Evolutionary conservation across 371 early-diverging fungal genomes (phyloP).

Genomic region (Sporodiniella umbellata): DNA sequence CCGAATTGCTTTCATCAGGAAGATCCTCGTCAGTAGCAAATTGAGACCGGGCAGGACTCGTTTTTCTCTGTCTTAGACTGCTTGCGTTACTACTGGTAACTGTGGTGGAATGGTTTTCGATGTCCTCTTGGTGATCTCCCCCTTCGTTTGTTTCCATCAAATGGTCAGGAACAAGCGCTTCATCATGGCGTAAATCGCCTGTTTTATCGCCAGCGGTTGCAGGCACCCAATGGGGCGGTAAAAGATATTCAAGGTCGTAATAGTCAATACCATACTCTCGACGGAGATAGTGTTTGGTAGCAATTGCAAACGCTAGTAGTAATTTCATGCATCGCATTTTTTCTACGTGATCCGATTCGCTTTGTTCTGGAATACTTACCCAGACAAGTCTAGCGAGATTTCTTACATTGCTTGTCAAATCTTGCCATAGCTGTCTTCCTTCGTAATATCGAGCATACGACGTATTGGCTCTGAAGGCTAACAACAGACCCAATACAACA

Average conservation of each 20-base stretch:
- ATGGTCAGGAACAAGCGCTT: background rate
- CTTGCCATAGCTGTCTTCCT: conserved; percentile 66
- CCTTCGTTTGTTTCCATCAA: conserved; percentile 14
- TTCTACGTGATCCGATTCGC: conserved; percentile 50
- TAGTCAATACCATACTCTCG: conserved; percentile 61
- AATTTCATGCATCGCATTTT: conserved; percentile 74
- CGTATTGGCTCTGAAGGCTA: conserved; percentile 79
- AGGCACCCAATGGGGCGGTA: conserved; percentile 50
- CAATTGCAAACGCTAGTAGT: conserved; percentile 63
- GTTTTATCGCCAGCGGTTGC: conserved; percentile 36
- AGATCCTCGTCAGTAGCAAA: conserved; percentile 41
- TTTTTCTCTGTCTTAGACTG: background rate
- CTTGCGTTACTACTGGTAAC: background rate
- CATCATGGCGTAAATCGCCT: background rate
- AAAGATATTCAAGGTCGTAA: conserved; percentile 48
- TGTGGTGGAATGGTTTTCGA: conserved; percentile 5
- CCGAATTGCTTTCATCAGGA: conserved; percentile 35
- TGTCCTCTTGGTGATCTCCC: conserved; percentile 12
- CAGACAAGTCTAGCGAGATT: conserved; percentile 67
- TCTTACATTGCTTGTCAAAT: conserved; percentile 51
- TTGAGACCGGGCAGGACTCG: background rate
- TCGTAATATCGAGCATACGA: conserved; percentile 79
- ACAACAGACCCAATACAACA: conserved; percentile 65
- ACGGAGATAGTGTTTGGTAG: conserved; percentile 73
- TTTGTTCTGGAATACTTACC: conserved; percentile 53